Conservation (phyloP, 257 asterid species). For the Anisodus acutangulus region DNA sequence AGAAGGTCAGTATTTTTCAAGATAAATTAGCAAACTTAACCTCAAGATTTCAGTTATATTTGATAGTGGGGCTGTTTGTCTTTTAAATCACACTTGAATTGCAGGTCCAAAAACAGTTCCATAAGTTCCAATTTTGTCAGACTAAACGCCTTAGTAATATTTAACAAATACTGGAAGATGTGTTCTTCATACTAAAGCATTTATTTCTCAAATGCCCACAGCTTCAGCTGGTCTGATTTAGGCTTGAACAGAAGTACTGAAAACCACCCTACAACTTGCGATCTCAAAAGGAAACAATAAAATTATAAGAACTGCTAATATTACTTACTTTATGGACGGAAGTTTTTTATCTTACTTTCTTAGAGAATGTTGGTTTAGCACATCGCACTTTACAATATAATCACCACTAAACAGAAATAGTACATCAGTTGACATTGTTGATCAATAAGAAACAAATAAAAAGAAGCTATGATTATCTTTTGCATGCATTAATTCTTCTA, state of each 20-base stretch:
- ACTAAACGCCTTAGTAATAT: not conserved
- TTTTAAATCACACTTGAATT: not conserved
- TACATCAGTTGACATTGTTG: not conserved
- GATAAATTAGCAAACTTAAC: not conserved
- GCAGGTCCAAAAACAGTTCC: not conserved
- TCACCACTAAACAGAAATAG: not conserved
- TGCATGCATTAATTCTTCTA: not conserved
- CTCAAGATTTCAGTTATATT: not conserved
- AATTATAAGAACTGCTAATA: not conserved
- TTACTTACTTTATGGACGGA: not conserved
- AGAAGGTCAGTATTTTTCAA: not conserved
- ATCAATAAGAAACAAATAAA: not conserved
- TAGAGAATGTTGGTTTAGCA: not conserved
- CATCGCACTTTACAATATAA: not conserved
- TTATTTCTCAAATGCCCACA: not conserved
- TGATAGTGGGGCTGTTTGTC: conserved; percentile 5
- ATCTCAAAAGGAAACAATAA: not conserved
- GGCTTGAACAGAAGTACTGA: not conserved
- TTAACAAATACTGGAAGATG: not conserved
- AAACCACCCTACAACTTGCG: not conserved
- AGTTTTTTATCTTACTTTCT: not conserved
- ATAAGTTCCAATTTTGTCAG: not conserved
- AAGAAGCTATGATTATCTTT: not conserved
- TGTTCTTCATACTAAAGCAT: not conserved
- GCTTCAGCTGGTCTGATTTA: not conserved